A percentile compares a stretch with the other conserved stretches of the same genome.
These are phyloP conservation scores for Ceratocystis destructans DNA, from an alignment of 2,329 filamentous ascomycete genomes.

Conservation along the genomic window DNA sequence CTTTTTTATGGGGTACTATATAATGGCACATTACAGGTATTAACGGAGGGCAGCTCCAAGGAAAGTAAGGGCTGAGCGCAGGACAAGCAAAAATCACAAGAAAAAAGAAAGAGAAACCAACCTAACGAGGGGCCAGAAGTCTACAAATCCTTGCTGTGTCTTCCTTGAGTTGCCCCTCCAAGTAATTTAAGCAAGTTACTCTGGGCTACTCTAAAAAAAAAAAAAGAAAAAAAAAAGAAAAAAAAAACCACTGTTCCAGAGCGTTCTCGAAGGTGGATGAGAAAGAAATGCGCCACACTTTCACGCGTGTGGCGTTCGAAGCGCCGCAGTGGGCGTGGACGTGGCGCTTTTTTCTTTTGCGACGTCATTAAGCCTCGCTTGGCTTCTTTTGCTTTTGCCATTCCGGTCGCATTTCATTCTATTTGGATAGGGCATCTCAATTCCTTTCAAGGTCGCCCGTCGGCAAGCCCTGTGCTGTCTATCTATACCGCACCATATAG, in stretches of 20 bases:
- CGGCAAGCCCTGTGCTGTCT: neutral
- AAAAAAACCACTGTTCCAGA: neutral
- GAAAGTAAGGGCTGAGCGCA: neutral
- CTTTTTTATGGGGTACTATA: neutral
- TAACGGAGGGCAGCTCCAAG: neutral
- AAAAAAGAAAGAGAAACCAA: neutral
- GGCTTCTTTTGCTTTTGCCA: neutral
- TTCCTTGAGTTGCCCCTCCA: neutral
- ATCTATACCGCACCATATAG: neutral
- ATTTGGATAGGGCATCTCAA: neutral
- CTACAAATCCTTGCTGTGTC: conserved; percentile 4
- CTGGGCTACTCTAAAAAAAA: too few relatives aligned
- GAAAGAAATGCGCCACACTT: neutral
- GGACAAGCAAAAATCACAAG: neutral
- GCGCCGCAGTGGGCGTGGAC: neutral
- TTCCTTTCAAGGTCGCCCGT: neutral
- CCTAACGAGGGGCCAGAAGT: neutral
- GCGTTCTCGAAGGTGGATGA: neutral
- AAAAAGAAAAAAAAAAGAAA: too few relatives aligned
- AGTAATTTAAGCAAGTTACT: too few relatives aligned
- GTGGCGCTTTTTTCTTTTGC: neutral
- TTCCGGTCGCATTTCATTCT: neutral
- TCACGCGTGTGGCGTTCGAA: neutral
- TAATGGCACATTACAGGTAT: neutral
- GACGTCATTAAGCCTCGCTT: neutral